A percentile compares a stretch with the other conserved stretches of the same genome.
phyloP scores from a whole-genome alignment of 371 early-diverging fungal genomes.

The Mortierella sp. region DNA sequence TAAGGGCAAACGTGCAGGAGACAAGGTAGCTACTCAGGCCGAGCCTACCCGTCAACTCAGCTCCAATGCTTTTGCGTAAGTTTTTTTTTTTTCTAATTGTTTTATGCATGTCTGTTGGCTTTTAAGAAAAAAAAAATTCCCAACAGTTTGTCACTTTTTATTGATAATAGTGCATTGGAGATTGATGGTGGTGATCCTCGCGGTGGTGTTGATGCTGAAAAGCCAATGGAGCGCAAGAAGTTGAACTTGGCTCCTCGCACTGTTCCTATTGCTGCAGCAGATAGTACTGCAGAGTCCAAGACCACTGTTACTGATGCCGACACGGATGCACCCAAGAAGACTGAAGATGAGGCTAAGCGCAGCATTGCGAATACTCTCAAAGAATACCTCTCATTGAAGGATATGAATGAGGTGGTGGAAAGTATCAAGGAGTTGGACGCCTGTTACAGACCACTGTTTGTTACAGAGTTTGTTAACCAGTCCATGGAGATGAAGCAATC shows the following conservation, averaged over 20 bases:
- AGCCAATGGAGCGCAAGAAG: conserved; percentile 59
- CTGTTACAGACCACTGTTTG: conserved; percentile 64
- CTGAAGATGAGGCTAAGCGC: conserved; percentile 68
- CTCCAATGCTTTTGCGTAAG: conserved; percentile 41
- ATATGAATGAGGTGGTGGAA: conserved; percentile 69
- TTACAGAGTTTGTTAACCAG: conserved; percentile 63
- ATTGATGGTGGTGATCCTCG: conserved; percentile 56
- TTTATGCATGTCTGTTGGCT: not conserved
- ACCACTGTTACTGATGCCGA: conserved; percentile 25
- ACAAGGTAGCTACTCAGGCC: conserved; percentile 52
- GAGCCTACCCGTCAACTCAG: conserved; percentile 46
- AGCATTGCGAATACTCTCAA: conserved; percentile 76
- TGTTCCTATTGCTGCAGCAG: conserved; percentile 25
- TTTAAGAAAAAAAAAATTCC: not conserved
- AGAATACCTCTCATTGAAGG: conserved; percentile 75
- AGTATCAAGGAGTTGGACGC: conserved; percentile 77
- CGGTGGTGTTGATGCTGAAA: conserved; percentile 58
- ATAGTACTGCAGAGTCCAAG: conserved; percentile 37
- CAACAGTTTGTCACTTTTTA: not conserved
- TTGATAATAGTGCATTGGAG: conserved; percentile 59
- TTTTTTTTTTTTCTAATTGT: not conserved
- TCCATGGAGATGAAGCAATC: conserved; percentile 70
- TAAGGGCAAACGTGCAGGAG: conserved; percentile 59
- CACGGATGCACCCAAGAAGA: conserved; percentile 63
- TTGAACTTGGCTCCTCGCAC: conserved; percentile 62